Evolutionary conservation across 352 stramenopile species (phyloP).

Genomic region (Globisporangium canariense): DNA sequence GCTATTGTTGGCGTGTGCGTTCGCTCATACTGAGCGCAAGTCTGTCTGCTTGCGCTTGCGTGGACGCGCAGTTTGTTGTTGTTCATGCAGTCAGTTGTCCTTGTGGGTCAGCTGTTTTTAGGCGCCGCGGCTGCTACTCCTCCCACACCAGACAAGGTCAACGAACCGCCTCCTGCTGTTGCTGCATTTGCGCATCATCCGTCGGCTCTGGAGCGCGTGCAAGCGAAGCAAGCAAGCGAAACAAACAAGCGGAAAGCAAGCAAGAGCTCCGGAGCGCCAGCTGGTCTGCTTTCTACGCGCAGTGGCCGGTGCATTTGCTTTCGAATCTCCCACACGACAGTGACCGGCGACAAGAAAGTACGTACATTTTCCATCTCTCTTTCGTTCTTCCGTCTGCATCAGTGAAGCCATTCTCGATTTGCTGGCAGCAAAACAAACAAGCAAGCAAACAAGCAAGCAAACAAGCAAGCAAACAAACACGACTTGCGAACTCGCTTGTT

Average conservation of each 20-base stretch:
- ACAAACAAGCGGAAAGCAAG: conserved; percentile 1
- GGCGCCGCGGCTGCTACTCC: conserved; percentile 1
- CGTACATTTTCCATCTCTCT: background rate
- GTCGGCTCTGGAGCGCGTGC: background rate
- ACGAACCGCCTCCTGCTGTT: conserved; percentile 7
- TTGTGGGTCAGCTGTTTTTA: conserved; percentile 10
- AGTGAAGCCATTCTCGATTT: conserved; percentile 16
- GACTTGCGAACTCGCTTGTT: background rate
- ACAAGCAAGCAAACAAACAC: background rate
- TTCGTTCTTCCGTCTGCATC: conserved; percentile 4
- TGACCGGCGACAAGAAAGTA: background rate
- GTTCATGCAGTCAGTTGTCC: background rate
- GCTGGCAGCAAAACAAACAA: background rate
- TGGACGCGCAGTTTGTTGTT: background rate
- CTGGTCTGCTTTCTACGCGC: conserved; percentile 8
- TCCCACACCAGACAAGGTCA: conserved; percentile 11
- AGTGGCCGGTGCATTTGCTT: background rate
- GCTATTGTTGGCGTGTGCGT: background rate
- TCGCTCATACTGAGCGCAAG: conserved; percentile 7
- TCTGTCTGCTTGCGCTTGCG: background rate
- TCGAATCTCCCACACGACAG: background rate
- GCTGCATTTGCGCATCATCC: conserved; percentile 13
- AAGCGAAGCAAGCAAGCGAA: background rate
- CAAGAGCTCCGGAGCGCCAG: conserved; percentile 6
- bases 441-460: background rate